These are phyloP conservation scores for Coemansia sp. DNA, from an alignment of 192 early-diverging fungal genomes.

Conservation along the genomic window DNA sequence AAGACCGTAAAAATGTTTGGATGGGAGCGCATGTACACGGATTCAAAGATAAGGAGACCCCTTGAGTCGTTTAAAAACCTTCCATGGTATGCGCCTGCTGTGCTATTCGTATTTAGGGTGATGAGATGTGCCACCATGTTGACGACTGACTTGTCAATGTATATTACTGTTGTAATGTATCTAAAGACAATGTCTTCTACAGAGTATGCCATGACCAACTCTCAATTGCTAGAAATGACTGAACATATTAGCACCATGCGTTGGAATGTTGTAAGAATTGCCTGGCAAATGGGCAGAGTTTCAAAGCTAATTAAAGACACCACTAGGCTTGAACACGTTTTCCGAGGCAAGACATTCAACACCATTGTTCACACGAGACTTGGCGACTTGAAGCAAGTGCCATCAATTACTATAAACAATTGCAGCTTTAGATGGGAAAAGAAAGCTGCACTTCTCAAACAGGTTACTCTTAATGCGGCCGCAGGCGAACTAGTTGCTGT, in stretches of 20 bases:
- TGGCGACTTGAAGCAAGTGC: no score
- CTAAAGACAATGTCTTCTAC: neutral
- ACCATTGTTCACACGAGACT: neutral
- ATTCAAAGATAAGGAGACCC: neutral
- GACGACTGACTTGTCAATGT: neutral
- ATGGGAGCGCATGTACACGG: slow-evolving; percentile 3
- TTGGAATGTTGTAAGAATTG: neutral
- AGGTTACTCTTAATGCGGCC: slow-evolving; percentile 55
- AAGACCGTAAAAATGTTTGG: slow-evolving; percentile 11
- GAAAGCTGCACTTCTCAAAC: neutral
- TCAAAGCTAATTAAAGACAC: neutral
- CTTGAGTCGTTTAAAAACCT: neutral
- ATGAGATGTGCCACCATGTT: neutral
- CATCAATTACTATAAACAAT: neutral
- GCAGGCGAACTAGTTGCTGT: slow-evolving; percentile 65
- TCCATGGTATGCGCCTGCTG: slow-evolving; percentile 2
- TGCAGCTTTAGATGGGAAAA: neutral
- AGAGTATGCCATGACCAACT: neutral
- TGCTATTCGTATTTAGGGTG: neutral
- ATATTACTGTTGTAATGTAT: neutral
- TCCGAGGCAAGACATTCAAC: neutral
- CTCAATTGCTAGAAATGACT: slow-evolving; percentile 1
- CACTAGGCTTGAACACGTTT: neutral
- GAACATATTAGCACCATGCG: neutral
- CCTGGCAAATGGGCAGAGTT: neutral